Conservation (phyloP, 1,139 yeast genomes). For the Nakaseomyces sp. region DNA sequence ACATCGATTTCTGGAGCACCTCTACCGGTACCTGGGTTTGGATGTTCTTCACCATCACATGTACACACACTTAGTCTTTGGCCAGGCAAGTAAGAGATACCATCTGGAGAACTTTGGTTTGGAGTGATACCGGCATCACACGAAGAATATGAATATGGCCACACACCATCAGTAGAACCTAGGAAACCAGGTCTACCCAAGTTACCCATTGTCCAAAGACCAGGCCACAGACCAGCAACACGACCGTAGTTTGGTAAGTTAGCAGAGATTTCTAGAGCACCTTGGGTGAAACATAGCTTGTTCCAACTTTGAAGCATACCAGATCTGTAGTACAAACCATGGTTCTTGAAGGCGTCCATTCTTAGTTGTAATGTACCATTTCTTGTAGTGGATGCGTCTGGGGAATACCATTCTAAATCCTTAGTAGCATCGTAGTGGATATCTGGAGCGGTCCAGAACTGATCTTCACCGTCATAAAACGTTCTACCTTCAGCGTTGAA, state of each 20-base stretch:
- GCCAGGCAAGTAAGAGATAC: constrained; percentile 68
- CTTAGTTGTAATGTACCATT: constrained; percentile 55
- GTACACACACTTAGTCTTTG: constrained; percentile 61
- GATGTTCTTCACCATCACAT: constrained; percentile 68
- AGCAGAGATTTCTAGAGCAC: constrained; percentile 59
- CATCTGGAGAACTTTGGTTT: constrained; percentile 73
- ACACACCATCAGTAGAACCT: constrained; percentile 73
- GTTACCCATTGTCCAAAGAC: constrained; percentile 80
- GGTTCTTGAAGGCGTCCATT: constrained; percentile 66
- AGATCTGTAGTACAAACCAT: constrained; percentile 62
- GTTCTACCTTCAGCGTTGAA: constrained; percentile 75
- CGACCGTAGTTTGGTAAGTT: constrained; percentile 61
- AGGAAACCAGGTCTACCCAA: constrained; percentile 73
- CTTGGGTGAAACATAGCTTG: constrained; percentile 70
- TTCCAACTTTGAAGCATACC: constrained; percentile 86
- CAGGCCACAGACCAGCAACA: constrained; percentile 77
- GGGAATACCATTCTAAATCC: constrained; percentile 82
- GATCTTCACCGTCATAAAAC: constrained; percentile 74
- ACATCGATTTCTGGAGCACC: constrained; percentile 88
- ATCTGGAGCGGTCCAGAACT: constrained; percentile 69
- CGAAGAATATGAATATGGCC: constrained; percentile 74
- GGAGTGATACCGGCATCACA: constrained; percentile 86
- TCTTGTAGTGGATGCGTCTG: constrained; percentile 64
- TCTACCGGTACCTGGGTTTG: constrained; percentile 67
- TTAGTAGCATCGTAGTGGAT: constrained; percentile 68